Evolutionary conservation across 805 yeast genomes (phyloP).

Genomic region (Soucietia sequanensis): DNA sequence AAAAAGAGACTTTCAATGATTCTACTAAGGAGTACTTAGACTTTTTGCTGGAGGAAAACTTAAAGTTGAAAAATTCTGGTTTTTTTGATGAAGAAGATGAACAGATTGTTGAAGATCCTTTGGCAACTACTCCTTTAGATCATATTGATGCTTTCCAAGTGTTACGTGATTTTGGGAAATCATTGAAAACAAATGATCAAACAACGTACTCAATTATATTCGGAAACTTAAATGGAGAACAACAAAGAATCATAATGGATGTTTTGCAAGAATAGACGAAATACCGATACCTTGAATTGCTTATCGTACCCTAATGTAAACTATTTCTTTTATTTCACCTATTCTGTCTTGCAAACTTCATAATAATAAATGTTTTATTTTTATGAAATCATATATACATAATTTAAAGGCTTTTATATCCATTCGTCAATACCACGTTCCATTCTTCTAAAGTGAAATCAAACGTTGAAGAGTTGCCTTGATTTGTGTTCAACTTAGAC

Average conservation of each 20-base stretch:
- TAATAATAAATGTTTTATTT: too few species aligned
- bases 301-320: too few species aligned
- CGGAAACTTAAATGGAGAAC: constrained; percentile 16
- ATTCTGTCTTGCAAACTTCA: too few species aligned
- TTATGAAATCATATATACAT: too few species aligned
- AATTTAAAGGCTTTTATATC: too few species aligned
- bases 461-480: too few species aligned
- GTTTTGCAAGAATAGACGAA: constrained; percentile 1
- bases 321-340: too few species aligned
- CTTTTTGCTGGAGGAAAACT: constrained; percentile 22
- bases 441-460: too few species aligned
- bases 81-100: constrained; percentile 53
- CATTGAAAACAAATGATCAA: constrained; percentile 46
- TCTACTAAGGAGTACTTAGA: constrained; percentile 23
- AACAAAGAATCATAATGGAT: constrained; percentile 4
- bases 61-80: constrained; percentile 15
- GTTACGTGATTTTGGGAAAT: constrained; percentile 54
- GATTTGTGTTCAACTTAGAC: too few species aligned
- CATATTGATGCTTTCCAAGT: constrained; percentile 63
- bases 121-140: constrained; percentile 76
- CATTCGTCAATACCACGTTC: too few species aligned
- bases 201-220: constrained; percentile 48
- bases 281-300: too few species aligned
- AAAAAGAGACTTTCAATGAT: constrained; percentile 9
- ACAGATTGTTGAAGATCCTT: constrained; percentile 70